Conservation (phyloP, 805 yeast genomes). For the Ogataea zsoltii region DNA sequence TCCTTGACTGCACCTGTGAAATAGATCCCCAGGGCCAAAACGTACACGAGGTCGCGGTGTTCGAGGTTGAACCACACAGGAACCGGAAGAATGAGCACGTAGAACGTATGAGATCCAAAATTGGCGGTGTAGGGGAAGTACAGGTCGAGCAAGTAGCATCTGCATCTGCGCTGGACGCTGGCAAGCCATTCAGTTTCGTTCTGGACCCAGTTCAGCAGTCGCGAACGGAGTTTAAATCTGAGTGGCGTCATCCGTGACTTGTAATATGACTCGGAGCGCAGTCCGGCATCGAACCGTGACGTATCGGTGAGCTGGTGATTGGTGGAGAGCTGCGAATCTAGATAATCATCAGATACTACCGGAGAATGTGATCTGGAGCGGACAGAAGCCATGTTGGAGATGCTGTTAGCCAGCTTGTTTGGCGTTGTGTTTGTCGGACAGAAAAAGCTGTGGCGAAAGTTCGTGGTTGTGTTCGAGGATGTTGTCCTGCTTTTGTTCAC, state of each 20-base stretch:
- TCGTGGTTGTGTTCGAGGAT: no score
- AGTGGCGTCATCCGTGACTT: conserved; percentile 52
- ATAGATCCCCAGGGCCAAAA: conserved; percentile 71
- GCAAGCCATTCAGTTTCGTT: conserved; percentile 65
- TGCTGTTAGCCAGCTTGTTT: neutral
- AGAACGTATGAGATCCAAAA: conserved; percentile 91
- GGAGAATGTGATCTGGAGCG: conserved; percentile 2
- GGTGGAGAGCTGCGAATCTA: conserved; percentile 11
- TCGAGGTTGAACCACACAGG: conserved; percentile 79
- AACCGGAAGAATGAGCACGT: conserved; percentile 83
- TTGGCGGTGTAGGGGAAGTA: conserved; percentile 89
- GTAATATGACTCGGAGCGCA: conserved; percentile 67
- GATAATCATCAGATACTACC: conserved; percentile 7
- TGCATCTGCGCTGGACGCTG: conserved; percentile 50
- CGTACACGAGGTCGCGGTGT: conserved; percentile 59
- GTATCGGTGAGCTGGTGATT: conserved; percentile 25
- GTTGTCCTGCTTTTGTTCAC: no score
- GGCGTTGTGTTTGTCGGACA: neutral
- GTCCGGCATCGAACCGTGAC: conserved; percentile 65
- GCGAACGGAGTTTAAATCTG: conserved; percentile 54
- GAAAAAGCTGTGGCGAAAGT: neutral
- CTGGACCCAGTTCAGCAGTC: conserved; percentile 56
- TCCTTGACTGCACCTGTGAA: conserved; percentile 79
- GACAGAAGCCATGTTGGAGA: neutral
- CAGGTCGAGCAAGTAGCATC: conserved; percentile 57